Conservation (phyloP, 1,284 basidiomycete genomes). For the Somion occarium region DNA sequence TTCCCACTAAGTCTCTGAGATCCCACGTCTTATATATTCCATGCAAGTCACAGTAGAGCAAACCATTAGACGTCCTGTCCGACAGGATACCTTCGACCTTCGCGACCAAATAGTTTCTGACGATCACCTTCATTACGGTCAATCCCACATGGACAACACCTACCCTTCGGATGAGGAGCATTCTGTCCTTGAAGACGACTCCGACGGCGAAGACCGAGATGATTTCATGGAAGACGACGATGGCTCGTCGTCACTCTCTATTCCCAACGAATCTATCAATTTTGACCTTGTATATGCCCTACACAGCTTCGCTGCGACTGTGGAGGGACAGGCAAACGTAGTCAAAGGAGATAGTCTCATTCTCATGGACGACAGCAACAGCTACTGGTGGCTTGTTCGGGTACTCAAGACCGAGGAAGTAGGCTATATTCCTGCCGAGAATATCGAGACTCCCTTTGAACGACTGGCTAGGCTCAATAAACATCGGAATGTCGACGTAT, state of each 20-base stretch:
- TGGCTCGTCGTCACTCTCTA: conserved; percentile 76
- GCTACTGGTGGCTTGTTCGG: conserved; percentile 97
- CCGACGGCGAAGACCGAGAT: conserved; percentile 59
- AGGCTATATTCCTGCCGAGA: conserved; percentile 99
- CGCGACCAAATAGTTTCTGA: conserved; percentile 61
- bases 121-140: conserved; percentile 40
- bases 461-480: conserved; percentile 94
- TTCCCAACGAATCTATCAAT: conserved; percentile 88
- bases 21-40: not conserved
- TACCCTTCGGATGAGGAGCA: conserved; percentile 66
- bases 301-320: conserved; percentile 92
- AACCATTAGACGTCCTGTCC: not conserved
- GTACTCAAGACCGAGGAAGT: conserved; percentile 98
- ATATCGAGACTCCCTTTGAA: conserved; percentile 98
- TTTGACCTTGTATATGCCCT: conserved; percentile 87
- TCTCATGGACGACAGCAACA: conserved; percentile 94
- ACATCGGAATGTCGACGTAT: conserved; percentile 93
- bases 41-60: not conserved
- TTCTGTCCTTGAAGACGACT: conserved; percentile 75
- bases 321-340: conserved; percentile 94
- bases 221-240: conserved; percentile 69
- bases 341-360: conserved; percentile 94
- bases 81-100: conserved; percentile 52
- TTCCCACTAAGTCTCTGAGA: not conserved
- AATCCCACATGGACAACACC: conserved; percentile 48